phyloP scores from a whole-genome alignment of 805 yeast genomes.

The Maudiozyma serrabonitensis region DNA sequence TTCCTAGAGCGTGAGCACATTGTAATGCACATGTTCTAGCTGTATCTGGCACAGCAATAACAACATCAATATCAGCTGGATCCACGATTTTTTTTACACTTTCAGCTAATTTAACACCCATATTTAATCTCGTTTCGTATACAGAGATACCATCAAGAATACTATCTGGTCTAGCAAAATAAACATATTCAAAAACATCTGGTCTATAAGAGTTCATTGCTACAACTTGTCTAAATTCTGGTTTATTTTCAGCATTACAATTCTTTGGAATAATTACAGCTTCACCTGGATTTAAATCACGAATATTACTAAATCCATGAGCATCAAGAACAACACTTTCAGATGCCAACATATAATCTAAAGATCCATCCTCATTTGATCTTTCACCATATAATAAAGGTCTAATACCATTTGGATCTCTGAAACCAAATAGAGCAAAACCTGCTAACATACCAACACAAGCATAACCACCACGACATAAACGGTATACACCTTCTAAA shows the following conservation, averaged over 20 bases:
- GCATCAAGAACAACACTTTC: slow-evolving; percentile 94
- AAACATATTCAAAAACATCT: slow-evolving; percentile 93
- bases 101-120: slow-evolving; percentile 85
- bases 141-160: slow-evolving; percentile 96
- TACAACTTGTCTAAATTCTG: slow-evolving; percentile 81
- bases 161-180: slow-evolving; percentile 95
- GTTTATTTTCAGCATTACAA: slow-evolving; percentile 37
- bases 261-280: slow-evolving; percentile 88
- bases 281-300: slow-evolving; percentile 90
- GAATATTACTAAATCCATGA: slow-evolving; percentile 68
- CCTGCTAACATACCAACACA: slow-evolving; percentile 94
- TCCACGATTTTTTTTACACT: slow-evolving; percentile 46
- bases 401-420: slow-evolving; percentile 95
- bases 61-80: slow-evolving; percentile 70
- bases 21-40: slow-evolving; percentile 93
- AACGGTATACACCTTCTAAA: slow-evolving; percentile 66
- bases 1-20: slow-evolving; percentile 68
- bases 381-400: slow-evolving; percentile 87
- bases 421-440: slow-evolving; percentile 86
- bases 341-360: slow-evolving; percentile 89
- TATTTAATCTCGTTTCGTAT: slow-evolving; percentile 80
- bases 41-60: slow-evolving; percentile 96
- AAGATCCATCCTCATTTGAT: slow-evolving; percentile 50
- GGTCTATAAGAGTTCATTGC: slow-evolving; percentile 76
- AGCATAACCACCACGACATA: slow-evolving; percentile 94